Evolutionary conservation across 345 rosid species (phyloP), one percentile per base, ranked within the genome.

Genomic region (Anastatica hierochuntica): DNA sequence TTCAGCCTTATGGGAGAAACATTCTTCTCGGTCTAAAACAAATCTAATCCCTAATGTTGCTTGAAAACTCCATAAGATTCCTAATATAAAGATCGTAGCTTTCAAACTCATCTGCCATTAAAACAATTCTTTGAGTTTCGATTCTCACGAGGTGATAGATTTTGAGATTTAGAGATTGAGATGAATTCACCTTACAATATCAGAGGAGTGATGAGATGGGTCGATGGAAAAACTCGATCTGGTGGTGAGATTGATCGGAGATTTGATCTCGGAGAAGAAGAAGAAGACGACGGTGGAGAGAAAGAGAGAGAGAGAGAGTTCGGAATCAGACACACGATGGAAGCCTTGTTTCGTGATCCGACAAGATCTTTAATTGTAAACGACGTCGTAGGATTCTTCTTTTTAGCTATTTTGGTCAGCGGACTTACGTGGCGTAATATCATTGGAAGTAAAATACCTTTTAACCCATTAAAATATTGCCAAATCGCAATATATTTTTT

Each of bases 1-100:
- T 27, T 81, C 67, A 56, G 76, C 79, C 34, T 80, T 79, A 55
- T 80, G 75, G 30, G 84, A 76, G 73, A 78, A 55, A 45, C 92
- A 76, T 52, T 80, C 87, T 69, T 78, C 87, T 62, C 72, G 65
- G 46, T 83, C 82, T 35, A 83, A 73, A 50, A 74, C 79, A 46
- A 80, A 76, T 73, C 84, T 76, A 26, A 80, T 66, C 26, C 77
- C 79, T 49, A 53, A 41, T 20, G 72, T 39, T 17, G 49, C 56
- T 51, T 44, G 62, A 47, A 69, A 49, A 37, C 74, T 62, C 69
- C 69, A 63, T n/a, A 64, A n/a, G 17, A 71, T 34, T 59, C 68
- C 59, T 60, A 77, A 15, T 10, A 63, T 9, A 49, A 61, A 17
- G 42, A 71, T 45, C 39, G 63, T 10, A 43, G 49, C 60, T 58